Evolutionary conservation across 2,329 filamentous ascomycete species (phyloP), one percentile per base, ranked within the genome.

Genomic region (Exophiala mesophila): DNA sequence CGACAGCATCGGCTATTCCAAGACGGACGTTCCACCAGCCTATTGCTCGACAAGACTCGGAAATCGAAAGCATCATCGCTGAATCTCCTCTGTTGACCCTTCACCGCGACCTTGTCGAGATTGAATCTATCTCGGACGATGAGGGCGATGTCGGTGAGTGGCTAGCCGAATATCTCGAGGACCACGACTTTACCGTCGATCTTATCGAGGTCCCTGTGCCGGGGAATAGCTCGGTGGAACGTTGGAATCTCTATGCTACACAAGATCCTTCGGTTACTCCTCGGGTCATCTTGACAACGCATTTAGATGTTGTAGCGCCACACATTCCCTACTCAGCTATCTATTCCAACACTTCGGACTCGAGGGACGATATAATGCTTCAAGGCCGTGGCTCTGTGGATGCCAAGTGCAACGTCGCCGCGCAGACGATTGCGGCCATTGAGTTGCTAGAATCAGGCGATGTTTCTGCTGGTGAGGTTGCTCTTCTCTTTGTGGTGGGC

Each of bases 181-280:
- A 64, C 3, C 71, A 74, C 46, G 71, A 76, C 53, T 83, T 82
- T 63, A 77, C 71, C 0, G 79, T 83, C 21, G 73, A 83, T 54
- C 74, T 71, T 44, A 80, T 83, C 55, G 58, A 60, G 20, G 62
- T 71, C 9, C 56, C 42, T 8, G 41, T 57, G 15, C 57, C 53
- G 2, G 36, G 56, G 33, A 60, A 46, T 23, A 29, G 13, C 18
- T 47, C 47, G n/a, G 49, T 66, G 28, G 60, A 64, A 21, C 74
- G 84, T 29, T 88, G 83, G 70, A 95, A 95, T 57, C 71, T 95
- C 36, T 69, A 89, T 29, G 88, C 88, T 2, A 88, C 77, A 47
- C 64, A 69, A 2, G 65, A 65, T 18, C 18, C 45, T 10, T 41
- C 41, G 10, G 48, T 15, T 29, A 33, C 21, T 52, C 63, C 62